Evolutionary conservation across 805 yeast species (phyloP).

Genomic region (Nakazawaea sp.): DNA sequence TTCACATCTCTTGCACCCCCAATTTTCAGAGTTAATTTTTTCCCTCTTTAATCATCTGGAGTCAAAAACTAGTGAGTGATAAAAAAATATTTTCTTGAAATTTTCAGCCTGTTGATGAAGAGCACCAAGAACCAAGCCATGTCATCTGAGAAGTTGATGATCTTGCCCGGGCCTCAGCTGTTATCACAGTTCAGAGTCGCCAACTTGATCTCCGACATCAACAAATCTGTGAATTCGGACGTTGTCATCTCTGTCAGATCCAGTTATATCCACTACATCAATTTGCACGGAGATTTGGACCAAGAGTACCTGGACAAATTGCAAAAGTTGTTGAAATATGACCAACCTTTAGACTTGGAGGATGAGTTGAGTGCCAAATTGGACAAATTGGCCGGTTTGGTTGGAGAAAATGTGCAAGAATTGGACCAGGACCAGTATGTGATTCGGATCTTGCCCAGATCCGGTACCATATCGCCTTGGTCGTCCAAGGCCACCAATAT

Average conservation of each 20-base stretch:
- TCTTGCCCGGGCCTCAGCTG: conserved; percentile 86
- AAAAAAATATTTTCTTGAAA: neutral
- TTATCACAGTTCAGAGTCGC: conserved; percentile 81
- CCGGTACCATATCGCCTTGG: conserved; percentile 99
- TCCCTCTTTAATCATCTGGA: neutral
- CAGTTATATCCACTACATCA: conserved; percentile 75
- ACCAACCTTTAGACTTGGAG: conserved; percentile 48
- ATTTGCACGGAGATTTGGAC: conserved; percentile 38
- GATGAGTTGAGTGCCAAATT: conserved; percentile 26
- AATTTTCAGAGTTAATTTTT: neutral
- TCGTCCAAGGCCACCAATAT: conserved; percentile 97
- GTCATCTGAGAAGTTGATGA: conserved; percentile 24
- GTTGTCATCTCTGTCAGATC: conserved; percentile 68
- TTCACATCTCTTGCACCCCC: no score
- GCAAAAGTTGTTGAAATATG: conserved; percentile 66
- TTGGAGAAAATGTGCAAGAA: neutral
- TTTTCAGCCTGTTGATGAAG: no score
- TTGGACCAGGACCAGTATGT: conserved; percentile 43
- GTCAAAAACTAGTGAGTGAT: neutral
- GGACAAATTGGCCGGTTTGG: conserved; percentile 16
- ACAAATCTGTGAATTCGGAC: conserved; percentile 59
- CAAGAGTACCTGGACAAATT: conserved; percentile 40
- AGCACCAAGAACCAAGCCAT: no score
- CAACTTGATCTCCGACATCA: conserved; percentile 64
- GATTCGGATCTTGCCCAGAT: conserved; percentile 78